Evolutionary conservation across 345 rosid genomes (phyloP), one percentile per base, ranked within the genome.

Genomic region (Lepidium didymum): DNA sequence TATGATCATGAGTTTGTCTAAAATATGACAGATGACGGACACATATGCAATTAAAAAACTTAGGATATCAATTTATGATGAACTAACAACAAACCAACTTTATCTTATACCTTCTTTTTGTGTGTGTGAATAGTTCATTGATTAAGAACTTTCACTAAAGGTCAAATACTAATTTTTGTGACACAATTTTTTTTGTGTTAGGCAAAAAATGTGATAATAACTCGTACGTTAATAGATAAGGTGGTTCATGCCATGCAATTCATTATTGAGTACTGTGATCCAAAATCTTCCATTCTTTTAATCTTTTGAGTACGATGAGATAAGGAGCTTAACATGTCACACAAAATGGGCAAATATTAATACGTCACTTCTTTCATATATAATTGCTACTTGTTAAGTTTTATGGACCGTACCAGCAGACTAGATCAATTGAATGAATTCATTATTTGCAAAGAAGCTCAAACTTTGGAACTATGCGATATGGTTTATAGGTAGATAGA

Each of bases 11-110:
- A 52, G 19, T 61, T 42, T 41, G 68, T 51, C 34, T 52, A 40
- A 41, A 59, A 52, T 57, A 61, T 51, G 75, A 61, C 45, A 41
- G 62, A 61, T 61, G 61, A 70, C 45, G 75, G 61, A 67, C 68
- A 61, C 68, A 61, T 61, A 67, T 60, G 46, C 25, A 7, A 29
- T 29, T 12, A 35, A 18, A 42, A 49, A 8, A 33, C 33, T 41
- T 61, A 52, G 54, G 54, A 51, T 33, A 10, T 46, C 45, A 51
- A 59, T 59, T 50, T 70, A 70, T 51, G 54, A 61, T 40, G 61
- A 70, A 61, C 41, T 61, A 67, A 70, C 74, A 31, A 33, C 38
- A 41, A 50, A 70, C 61, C 45, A 70, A 70, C 61, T 49, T 37
- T 27, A 16, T 1, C 12, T 43, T 29, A 7, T 29, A 15, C 14